These are phyloP conservation scores for Warburgia ugandensis DNA, from an alignment of 164 flowering plant genomes.

Conservation along the genomic window DNA sequence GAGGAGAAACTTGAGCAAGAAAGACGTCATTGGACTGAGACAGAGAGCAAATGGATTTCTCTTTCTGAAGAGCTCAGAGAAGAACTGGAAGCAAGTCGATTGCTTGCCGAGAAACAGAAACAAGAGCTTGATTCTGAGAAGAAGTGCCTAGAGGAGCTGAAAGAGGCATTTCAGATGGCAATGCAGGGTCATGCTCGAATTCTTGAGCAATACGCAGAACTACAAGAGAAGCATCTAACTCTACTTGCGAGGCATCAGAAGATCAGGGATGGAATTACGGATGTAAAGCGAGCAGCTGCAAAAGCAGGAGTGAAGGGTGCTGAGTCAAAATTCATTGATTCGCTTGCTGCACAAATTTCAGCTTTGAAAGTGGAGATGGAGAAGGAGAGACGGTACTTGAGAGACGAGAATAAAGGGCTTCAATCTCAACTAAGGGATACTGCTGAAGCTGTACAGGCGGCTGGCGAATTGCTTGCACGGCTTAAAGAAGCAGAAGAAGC, in stretches of 20 bases:
- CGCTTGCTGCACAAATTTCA: conserved; percentile 91
- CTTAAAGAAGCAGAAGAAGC: conserved; percentile 94
- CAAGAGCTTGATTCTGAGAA: conserved; percentile 72
- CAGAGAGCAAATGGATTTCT: conserved; percentile 87
- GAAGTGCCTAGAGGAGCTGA: conserved; percentile 80
- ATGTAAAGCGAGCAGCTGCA: conserved; percentile 89
- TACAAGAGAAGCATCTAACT: conserved; percentile 79
- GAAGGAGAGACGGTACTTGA: conserved; percentile 62
- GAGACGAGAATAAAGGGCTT: conserved; percentile 85
- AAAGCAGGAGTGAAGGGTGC: conserved; percentile 90
- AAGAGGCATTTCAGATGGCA: conserved; percentile 93
- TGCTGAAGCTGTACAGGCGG: conserved; percentile 98
- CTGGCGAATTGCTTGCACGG: conserved; percentile 87
- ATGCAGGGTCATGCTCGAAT: conserved; percentile 96
- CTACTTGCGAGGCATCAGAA: conserved; percentile 80
- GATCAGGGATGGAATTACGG: conserved; percentile 78
- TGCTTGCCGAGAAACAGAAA: conserved; percentile 43
- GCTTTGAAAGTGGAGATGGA: conserved; percentile 75
- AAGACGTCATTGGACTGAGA: conserved; percentile 66
- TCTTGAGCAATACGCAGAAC: conserved; percentile 96
- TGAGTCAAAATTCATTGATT: conserved; percentile 83
- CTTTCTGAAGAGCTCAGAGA: conserved; percentile 67
- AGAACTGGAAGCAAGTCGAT: conserved; percentile 64
- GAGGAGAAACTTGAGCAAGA: conserved; percentile 69
- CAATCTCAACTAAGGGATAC: conserved; percentile 88